phyloP scores from a whole-genome alignment of 129 eudicot genomes.

The sunflower (Helianthus annuus) region DNA sequence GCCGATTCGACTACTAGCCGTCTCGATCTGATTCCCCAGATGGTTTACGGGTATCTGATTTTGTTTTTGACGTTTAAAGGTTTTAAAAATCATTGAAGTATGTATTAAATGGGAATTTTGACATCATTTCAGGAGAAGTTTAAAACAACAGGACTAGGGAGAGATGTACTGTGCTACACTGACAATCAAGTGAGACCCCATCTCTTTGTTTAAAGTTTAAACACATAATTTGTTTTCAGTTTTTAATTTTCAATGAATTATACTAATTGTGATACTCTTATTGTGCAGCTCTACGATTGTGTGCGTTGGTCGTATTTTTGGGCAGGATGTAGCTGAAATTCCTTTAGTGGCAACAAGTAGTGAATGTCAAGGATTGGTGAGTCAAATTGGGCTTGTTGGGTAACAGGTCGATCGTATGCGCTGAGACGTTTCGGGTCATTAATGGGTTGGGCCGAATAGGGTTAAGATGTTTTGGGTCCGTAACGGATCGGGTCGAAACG shows the following conservation, averaged over 20 bases:
- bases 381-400: slow-evolving; percentile 15
- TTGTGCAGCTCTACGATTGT: slow-evolving; percentile 68
- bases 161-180: slow-evolving; percentile 85
- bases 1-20: too few relatives aligned
- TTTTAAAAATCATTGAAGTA: not conserved
- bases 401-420: too few relatives aligned
- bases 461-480: too few relatives aligned
- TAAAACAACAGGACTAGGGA: slow-evolving; percentile 66
- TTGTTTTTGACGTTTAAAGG: not conserved
- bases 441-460: too few relatives aligned
- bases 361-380: slow-evolving; percentile 79
- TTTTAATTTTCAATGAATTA: too few relatives aligned
- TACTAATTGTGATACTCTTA: slow-evolving; percentile 12
- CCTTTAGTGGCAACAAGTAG: slow-evolving; percentile 84
- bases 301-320: slow-evolving; percentile 86
- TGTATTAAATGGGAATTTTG: not conserved
- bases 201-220: not conserved
- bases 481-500: too few relatives aligned
- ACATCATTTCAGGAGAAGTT: slow-evolving; percentile 58
- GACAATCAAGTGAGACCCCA: slow-evolving; percentile 65
- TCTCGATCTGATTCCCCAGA: slow-evolving; percentile 69
- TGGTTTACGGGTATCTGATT: slow-evolving; percentile 73
- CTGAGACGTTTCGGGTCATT: too few relatives aligned
- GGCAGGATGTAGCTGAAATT: slow-evolving; percentile 77
- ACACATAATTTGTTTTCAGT: not conserved